Percentiles rank a stretch among this genome's conserved stretches.
phyloP scores from a whole-genome alignment of 2,329 filamentous ascomycete species.

The Teratosphaeria destructans region DNA sequence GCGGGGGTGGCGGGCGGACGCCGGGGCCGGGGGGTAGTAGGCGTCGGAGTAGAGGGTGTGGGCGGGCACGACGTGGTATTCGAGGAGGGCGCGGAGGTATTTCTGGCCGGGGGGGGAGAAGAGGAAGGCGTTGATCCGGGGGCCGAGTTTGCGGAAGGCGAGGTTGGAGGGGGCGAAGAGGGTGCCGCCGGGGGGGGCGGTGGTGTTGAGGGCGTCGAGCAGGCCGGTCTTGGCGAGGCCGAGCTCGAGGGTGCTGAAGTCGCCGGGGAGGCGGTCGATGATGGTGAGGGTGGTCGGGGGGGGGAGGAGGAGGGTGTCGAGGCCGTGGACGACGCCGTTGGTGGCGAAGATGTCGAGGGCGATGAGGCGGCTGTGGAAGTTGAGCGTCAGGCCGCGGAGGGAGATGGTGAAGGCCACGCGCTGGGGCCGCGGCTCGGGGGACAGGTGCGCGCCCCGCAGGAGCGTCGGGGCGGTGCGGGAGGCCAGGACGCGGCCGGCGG shows the following conservation, averaged over 20 bases:
- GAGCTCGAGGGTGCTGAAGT: slow-evolving; percentile 70
- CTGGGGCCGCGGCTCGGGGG: slow-evolving; percentile 51
- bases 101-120: slow-evolving; percentile 66
- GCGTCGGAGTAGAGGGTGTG: slow-evolving; percentile 76
- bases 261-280: slow-evolving; percentile 52
- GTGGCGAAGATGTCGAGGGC: slow-evolving; percentile 59
- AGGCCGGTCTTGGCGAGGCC: slow-evolving; percentile 67
- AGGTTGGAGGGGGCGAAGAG: slow-evolving; percentile 72
- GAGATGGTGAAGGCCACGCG: slow-evolving; percentile 59
- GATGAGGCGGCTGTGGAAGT: slow-evolving; percentile 65
- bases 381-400: slow-evolving; percentile 56
- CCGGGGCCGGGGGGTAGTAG: slow-evolving; percentile 50
- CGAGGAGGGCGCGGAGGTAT: slow-evolving; percentile 66
- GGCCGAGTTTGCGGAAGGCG: slow-evolving; percentile 68
- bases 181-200: slow-evolving; percentile 54
- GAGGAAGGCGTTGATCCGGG: slow-evolving; percentile 67
- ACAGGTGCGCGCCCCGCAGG: slow-evolving; percentile 49
- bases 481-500: slow-evolving; percentile 53
- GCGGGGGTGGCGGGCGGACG: slow-evolving; percentile 15
- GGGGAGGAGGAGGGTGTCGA: slow-evolving; percentile 66
- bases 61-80: slow-evolving; percentile 68
- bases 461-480: slow-evolving; percentile 67
- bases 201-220: slow-evolving; percentile 46
- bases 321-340: slow-evolving; percentile 72
- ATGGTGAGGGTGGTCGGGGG: slow-evolving; percentile 57